phyloP scores from a whole-genome alignment of 176 grass and related monocot species.

The Oryza coarctata region DNA sequence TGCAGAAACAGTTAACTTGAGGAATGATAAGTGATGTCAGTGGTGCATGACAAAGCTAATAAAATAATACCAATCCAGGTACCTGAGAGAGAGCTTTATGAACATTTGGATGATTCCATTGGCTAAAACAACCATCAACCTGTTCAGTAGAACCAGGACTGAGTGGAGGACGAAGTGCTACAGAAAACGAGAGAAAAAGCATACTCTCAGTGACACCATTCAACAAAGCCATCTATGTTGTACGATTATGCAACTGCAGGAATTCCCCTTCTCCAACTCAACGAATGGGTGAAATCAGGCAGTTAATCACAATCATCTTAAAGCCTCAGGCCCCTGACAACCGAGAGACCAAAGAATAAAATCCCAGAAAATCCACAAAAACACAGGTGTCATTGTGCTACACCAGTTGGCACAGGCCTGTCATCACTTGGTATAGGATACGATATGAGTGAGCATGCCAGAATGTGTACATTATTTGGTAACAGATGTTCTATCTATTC shows the following conservation, averaged over 20 bases:
- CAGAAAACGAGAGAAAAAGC: slow-evolving; percentile 34
- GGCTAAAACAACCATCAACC: slow-evolving; percentile 82
- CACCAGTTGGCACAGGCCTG: neutral
- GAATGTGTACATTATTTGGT: neutral
- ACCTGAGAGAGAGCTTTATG: slow-evolving; percentile 91
- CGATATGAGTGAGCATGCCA: slow-evolving; percentile 15
- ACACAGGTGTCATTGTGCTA: neutral
- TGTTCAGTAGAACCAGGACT: slow-evolving; percentile 51
- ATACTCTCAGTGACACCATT: slow-evolving; percentile 27
- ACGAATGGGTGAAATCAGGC: neutral
- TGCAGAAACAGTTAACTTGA: slow-evolving; percentile 53
- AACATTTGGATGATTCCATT: slow-evolving; percentile 78
- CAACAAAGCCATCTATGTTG: neutral
- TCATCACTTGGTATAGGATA: slow-evolving; percentile 20
- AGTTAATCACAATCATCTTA: neutral
- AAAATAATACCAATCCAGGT: slow-evolving; percentile 31
- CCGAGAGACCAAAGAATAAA: neutral
- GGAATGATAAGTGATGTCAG: slow-evolving; percentile 35
- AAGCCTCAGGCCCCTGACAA: neutral
- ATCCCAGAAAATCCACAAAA: slow-evolving; percentile 5
- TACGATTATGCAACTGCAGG: slow-evolving; percentile 2
- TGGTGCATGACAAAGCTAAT: slow-evolving; percentile 29
- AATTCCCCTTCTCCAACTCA: neutral
- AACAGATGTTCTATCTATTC: slow-evolving; percentile 10
- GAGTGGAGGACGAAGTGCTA: slow-evolving; percentile 82